Conservation (phyloP, 1,284 basidiomycete species). For the Lentinus polychrous region DNA sequence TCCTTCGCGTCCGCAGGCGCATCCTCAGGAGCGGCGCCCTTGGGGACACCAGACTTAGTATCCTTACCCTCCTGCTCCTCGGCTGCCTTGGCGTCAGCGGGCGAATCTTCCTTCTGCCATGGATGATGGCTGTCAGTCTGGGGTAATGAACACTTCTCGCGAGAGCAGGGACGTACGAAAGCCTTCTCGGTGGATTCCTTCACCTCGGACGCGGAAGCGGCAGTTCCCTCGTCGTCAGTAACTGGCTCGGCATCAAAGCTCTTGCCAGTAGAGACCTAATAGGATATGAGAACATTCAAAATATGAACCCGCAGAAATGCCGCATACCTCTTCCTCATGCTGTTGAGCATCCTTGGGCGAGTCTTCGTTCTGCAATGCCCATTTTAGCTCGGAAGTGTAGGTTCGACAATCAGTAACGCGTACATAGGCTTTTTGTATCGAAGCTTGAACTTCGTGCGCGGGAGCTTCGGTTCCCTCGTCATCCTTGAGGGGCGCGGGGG, state of each 20-base stretch:
- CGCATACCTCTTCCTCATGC: slow-evolving; percentile 18
- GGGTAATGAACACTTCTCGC: not conserved
- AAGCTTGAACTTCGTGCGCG: slow-evolving; percentile 7
- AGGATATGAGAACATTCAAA: not conserved
- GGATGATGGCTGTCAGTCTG: not conserved
- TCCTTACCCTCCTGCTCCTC: slow-evolving; percentile 14
- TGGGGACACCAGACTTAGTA: not conserved
- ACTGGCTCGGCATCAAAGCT: slow-evolving; percentile 2
- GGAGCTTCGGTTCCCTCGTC: slow-evolving; percentile 11
- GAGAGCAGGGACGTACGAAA: slow-evolving; percentile 4
- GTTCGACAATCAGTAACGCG: not conserved
- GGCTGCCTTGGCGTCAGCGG: slow-evolving; percentile 22
- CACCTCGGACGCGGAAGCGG: slow-evolving; percentile 13
- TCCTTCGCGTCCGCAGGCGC: slow-evolving; percentile 1
- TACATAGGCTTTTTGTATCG: slow-evolving; percentile 1
- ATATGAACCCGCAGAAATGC: no score
- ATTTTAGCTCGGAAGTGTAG: not conserved
- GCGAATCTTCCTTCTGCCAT: slow-evolving; percentile 23
- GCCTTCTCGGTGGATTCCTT: slow-evolving; percentile 4
- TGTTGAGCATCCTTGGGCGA: slow-evolving; percentile 26
- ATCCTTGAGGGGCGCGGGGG: slow-evolving; percentile 7
- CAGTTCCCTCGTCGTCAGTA: slow-evolving; percentile 12
- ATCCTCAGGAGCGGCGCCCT: not conserved
- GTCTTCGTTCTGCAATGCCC: slow-evolving; percentile 18
- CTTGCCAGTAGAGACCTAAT: not conserved